Base-by-base conservation (phyloP, 176 grass and related monocot species). In the Eragrostis curvula region DNA sequence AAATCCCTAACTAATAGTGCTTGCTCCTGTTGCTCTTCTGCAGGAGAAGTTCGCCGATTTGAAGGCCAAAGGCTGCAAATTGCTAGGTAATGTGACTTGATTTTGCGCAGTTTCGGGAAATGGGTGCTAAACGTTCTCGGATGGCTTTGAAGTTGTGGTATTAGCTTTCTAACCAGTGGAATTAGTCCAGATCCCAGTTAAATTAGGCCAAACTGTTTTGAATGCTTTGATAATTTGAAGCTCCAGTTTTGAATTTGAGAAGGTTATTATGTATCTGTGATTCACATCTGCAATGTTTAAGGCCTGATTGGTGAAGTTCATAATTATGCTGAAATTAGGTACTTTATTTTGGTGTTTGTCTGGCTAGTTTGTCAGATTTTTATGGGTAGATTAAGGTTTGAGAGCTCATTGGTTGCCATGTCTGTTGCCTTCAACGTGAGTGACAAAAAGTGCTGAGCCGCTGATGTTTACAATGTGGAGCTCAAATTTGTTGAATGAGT, bases 21-120 rank as follows among this genome's bases (percentile, higher is more conserved):
- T 83, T 47, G 24, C 10, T 79, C 25, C 68, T 29, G 24, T 12
- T 2, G 61, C 42, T 78, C 42, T 66, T 87, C 67, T 79, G 67
- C 81, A 97, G 95, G 95, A 97, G 73, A 97, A 78, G 81, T 97
- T 92, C 69, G 90, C 85, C 59, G 85, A 97, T 90, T 84, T 97
- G 39, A 92, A 71, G 70, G 73, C 77, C 25, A 94, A 89, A 81
- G 95, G 92, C 41, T 97, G 92, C 77, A 94, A 92, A 73, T 80
- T 97, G 42, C 92, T 97, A 2, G 95, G 95, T 97, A 85, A 77
- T 77, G 70, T 46, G 72, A 74, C 28, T 50, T 40, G 39, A 73
- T 69, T 46, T 56, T 74, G 60, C 44, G 44, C 61, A 27, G 41
- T 71, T 74, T 28, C 39, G 12, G 64, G 24, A 43, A 23, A 41